phyloP scores from a whole-genome alignment of 352 stramenopile species.

The Pythium brassicae region DNA sequence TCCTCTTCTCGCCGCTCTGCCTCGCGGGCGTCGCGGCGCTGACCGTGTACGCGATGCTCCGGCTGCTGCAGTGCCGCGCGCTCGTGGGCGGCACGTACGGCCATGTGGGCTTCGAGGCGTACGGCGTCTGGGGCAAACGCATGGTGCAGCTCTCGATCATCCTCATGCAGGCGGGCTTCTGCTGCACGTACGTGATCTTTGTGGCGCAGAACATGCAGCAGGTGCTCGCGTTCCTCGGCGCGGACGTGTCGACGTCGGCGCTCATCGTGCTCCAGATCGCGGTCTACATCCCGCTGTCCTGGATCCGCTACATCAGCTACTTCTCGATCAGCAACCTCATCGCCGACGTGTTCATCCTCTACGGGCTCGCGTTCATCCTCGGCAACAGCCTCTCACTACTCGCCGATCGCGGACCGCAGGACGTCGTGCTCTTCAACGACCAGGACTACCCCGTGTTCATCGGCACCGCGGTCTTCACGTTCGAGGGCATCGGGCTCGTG shows the following conservation, averaged over 20 bases:
- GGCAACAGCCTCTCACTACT: constrained; percentile 71
- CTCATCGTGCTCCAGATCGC: constrained; percentile 73
- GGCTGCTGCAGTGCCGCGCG: constrained; percentile 62
- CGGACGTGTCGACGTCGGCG: constrained; percentile 33
- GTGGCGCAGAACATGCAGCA: constrained; percentile 74
- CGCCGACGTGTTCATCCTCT: constrained; percentile 81
- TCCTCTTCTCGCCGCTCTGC: constrained; percentile 72
- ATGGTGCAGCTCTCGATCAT: constrained; percentile 84
- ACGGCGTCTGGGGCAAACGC: constrained; percentile 54
- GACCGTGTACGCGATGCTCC: constrained; percentile 74
- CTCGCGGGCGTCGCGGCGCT: constrained; percentile 56
- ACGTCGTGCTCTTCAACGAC: constrained; percentile 67
- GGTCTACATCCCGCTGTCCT: constrained; percentile 75
- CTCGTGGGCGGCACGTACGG: constrained; percentile 75
- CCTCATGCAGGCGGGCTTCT: constrained; percentile 81
- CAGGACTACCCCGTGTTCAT: constrained; percentile 76
- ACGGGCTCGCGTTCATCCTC: constrained; percentile 68
- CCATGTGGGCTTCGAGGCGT: constrained; percentile 66
- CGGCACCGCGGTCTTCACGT: constrained; percentile 75
- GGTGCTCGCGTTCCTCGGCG: constrained; percentile 58
- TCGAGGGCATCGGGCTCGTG: constrained; percentile 79
- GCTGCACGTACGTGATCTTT: constrained; percentile 84
- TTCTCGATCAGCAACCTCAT: constrained; percentile 84
- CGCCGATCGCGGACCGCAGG: constrained; percentile 35
- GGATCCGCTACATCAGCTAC: constrained; percentile 86